Base-by-base conservation (phyloP, 2,329 filamentous ascomycete species). In the Epichloe uncinata region DNA sequence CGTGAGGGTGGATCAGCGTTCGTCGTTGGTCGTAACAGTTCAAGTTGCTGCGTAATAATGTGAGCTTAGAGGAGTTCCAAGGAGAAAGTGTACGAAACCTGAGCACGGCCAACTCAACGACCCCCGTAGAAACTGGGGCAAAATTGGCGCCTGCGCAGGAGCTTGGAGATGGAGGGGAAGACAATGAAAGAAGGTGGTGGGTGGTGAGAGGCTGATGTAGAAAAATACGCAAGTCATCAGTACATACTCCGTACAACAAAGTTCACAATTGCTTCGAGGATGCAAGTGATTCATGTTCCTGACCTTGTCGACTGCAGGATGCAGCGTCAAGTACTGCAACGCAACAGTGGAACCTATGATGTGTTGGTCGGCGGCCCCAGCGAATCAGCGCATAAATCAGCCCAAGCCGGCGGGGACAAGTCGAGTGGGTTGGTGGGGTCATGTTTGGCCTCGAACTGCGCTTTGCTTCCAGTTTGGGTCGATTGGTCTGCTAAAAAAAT, bases 111-210 rank as follows among this genome's bases (percentile, higher is more conserved):
- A 18, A 42, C 47, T 34, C 30, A 13, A 30, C 40, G n/a, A 36
- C 6, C 9, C 12, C n/a, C n/a, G 26, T 11, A 42, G 42, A 20
- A 30, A 41, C 22, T 34, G 37, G 41, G 45, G 36, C 40, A 35
- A 30, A 30, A 34, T 47, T 52, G 50, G 50, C 50, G 47, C 35
- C 35, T 16, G 45, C 50, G 47, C 45, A 45, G 50, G 42, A 41
- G 37, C 43, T 45, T 20, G 26, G 48, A 38, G 35, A 44, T 45
- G 41, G 46, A 46, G 33, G 36, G 41, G 45, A 48, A 16, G 49
- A 47, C 16, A 41, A 40, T 40, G n/a, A 26, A 41, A 37, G 43
- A n/a, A 15, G 42, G 35, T 38, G 47, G 6, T 33, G 34, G n/a
- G n/a, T n/a, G n/a, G n/a, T n/a, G n/a, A 11, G 36, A 41, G 20